Conservation (phyloP, 108 stramenopile species). For the Parmales sp. region DNA sequence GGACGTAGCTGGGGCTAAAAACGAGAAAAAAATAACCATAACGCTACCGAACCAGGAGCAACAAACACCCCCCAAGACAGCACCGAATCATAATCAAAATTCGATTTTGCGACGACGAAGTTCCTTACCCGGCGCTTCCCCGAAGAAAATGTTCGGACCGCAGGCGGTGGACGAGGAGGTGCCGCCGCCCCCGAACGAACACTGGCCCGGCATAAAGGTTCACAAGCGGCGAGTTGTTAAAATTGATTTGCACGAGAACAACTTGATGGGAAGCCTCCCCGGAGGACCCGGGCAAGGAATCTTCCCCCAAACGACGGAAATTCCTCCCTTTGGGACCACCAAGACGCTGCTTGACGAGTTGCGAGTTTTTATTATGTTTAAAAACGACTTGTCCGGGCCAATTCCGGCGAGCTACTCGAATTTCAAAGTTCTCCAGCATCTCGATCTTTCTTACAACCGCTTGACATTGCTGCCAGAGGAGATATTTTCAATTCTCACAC, state of each 20-base stretch:
- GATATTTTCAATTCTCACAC: not conserved
- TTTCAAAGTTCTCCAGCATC: not conserved
- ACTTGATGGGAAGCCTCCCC: not conserved
- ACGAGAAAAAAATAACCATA: too few species aligned
- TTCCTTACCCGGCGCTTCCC: too few species aligned
- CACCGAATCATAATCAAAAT: too few species aligned
- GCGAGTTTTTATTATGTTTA: not conserved
- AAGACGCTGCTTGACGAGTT: not conserved
- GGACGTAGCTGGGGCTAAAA: too few species aligned
- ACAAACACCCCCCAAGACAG: too few species aligned
- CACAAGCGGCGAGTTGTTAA: not conserved
- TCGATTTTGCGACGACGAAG: too few species aligned
- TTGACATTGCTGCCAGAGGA: not conserved
- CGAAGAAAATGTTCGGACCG: too few species aligned
- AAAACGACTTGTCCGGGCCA: not conserved
- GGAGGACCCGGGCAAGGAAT: conserved; percentile 6
- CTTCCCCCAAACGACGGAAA: not conserved
- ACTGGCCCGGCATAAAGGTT: not conserved
- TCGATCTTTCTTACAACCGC: not conserved
- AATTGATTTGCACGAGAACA: conserved; percentile 1
- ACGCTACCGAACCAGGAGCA: too few species aligned
- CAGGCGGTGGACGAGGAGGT: too few species aligned
- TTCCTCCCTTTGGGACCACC: not conserved
- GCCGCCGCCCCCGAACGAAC: too few species aligned
- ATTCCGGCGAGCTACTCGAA: not conserved